Conservation (phyloP, 495 filamentous ascomycete genomes). For the Pyrenula massariospora region DNA sequence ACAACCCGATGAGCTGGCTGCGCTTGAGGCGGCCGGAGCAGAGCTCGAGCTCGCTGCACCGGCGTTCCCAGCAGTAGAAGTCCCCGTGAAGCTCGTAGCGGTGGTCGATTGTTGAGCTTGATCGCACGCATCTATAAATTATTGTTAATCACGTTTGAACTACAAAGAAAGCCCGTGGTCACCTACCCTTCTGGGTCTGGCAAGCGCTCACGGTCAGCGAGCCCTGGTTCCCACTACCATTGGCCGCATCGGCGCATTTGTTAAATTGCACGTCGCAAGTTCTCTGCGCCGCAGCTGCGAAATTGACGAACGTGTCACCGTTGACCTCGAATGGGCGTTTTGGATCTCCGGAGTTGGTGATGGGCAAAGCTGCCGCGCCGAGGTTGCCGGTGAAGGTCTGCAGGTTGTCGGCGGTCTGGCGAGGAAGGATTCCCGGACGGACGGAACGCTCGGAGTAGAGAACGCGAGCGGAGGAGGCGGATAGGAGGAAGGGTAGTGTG, state of each 20-base stretch:
- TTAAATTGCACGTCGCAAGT: conserved; percentile 46
- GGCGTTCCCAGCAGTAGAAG: neutral
- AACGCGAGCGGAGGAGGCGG: neutral
- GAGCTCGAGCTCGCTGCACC: no score
- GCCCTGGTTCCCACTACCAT: conserved; percentile 25
- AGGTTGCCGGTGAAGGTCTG: conserved; percentile 46
- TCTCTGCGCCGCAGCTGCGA: conserved; percentile 37
- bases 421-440: neutral
- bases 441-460: neutral
- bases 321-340: conserved; percentile 38
- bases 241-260: conserved; percentile 41
- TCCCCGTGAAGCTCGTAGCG: neutral
- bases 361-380: conserved; percentile 37
- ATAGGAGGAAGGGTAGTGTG: neutral
- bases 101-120: neutral
- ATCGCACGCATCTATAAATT: neutral
- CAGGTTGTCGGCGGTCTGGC: conserved; percentile 12
- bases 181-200: neutral
- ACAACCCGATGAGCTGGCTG: neutral
- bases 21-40: neutral
- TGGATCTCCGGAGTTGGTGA: conserved; percentile 28
- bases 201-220: neutral
- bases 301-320: conserved; percentile 37
- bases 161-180: neutral
- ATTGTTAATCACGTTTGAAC: neutral